Base-by-base conservation (phyloP, 441 rosid genomes). In the Brassica balearica region DNA sequence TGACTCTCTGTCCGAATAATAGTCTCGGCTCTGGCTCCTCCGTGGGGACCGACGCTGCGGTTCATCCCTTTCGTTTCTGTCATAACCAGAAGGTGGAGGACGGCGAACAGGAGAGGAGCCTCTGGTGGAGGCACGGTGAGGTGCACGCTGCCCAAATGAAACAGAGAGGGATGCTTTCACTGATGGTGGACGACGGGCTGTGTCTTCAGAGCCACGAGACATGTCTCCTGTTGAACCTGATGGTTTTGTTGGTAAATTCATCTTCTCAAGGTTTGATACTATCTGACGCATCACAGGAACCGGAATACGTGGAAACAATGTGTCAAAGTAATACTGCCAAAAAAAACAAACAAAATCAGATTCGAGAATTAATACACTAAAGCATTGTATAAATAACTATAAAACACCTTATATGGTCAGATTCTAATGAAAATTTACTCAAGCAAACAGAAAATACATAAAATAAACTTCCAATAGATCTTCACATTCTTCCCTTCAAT, bases 141-240 rank as follows among this genome's bases (percentile, higher is more conserved):
- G 99, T 68, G 99, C 99, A 56, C 98, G 98, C 88, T 96, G 99
- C 60, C 99, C 98, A 78, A 96, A 96, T 34, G 99, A 96, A 60
- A 96, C 99, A 22, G 99, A 96, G 72, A 96, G 98, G 34, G 99
- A 92, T 75, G 99, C 99, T 90, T 96, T 96, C 68, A 96, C 99
- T n/a, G 99, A 96, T 17, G 99, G 99, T 5, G 99, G 99, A 6
- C 99, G 91, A 32, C 98, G 97, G 14, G 99, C 98, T 23, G 94
- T 92, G 75, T 96, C 98, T 68, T 96, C 99, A 60, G 99, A 92
- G 69, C 97, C 97, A 81, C 89, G 98, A 29, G 90, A 88, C 25
- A 64, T 83, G 67, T 96, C 99, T 56, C 98, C 99, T 0, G 96
- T 94, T 27, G 95, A 83, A 38, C 99, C 98, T 62, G 92, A 89